A percentile compares a stretch with the other conserved stretches of the same genome.
Evolutionary conservation across 2,329 filamentous ascomycete species (phyloP).

Genomic region (Hypoxylon sp.): DNA sequence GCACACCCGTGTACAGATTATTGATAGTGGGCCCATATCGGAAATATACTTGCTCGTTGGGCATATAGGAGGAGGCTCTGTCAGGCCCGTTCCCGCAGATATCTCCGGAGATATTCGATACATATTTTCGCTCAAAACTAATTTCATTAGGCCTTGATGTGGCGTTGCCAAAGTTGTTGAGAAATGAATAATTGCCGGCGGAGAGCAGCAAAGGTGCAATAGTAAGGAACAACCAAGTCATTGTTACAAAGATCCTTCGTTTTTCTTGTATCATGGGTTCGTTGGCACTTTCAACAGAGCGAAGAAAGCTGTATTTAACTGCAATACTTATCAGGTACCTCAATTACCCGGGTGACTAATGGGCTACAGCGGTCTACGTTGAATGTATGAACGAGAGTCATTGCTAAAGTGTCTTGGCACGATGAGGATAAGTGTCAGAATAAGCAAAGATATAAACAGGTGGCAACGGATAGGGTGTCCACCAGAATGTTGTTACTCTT

Average conservation of each 20-base stretch:
- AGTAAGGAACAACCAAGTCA: background rate
- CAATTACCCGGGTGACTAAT: background rate
- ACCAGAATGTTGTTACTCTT: background rate
- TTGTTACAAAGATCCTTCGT: background rate
- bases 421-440: background rate
- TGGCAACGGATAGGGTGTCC: background rate
- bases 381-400: background rate
- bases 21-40: background rate
- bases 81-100: background rate
- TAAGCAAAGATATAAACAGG: background rate
- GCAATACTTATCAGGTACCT: background rate
- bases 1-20: background rate
- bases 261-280: background rate
- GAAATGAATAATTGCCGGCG: background rate
- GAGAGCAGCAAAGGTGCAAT: background rate
- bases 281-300: background rate
- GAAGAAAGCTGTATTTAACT: background rate
- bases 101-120: background rate
- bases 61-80: background rate
- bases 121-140: background rate
- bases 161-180: background rate
- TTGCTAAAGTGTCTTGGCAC: background rate
- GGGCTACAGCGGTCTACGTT: background rate
- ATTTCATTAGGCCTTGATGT: background rate
- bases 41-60: background rate